Percentiles rank a stretch among this genome's conserved stretches.
Evolutionary conservation across 139 green algal species (phyloP).

Genomic region (Coelastrella sp.): DNA sequence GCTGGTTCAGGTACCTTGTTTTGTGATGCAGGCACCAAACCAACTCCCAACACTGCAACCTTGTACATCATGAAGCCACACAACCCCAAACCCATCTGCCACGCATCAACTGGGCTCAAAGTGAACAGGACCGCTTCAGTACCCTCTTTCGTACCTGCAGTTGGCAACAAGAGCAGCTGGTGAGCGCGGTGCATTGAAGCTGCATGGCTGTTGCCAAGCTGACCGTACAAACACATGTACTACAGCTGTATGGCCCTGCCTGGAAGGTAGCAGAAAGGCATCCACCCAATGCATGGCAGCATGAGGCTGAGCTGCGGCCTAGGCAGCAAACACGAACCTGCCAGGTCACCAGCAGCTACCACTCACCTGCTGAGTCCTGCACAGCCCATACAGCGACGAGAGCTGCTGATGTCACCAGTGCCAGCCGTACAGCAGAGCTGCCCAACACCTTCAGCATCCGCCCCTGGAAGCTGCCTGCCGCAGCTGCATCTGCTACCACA

Average conservation of each 20-base stretch:
- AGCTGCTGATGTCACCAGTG: conserved; percentile 11
- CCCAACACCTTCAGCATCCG: not conserved
- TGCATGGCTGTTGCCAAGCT: too few species aligned
- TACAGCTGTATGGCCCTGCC: too few species aligned
- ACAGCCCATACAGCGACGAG: conserved; percentile 15
- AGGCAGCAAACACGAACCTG: too few species aligned
- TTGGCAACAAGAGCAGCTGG: not conserved
- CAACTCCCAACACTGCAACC: conserved; percentile 59
- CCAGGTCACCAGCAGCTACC: too few species aligned
- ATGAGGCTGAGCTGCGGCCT: too few species aligned
- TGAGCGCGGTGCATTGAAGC: too few species aligned
- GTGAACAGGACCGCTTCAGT: not conserved
- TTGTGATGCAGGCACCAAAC: conserved; percentile 44
- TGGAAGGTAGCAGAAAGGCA: too few species aligned
- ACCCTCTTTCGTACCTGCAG: not conserved
- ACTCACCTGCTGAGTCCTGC: conserved; percentile 6
- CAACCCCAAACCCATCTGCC: conserved; percentile 60
- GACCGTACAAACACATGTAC: too few species aligned
- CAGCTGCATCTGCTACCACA: not conserved
- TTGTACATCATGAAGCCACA: conserved; percentile 75
- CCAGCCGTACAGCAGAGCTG: not conserved
- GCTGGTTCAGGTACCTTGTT: not conserved
- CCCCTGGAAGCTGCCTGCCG: not conserved
- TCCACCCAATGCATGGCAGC: too few species aligned
- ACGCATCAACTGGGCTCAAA: conserved; percentile 1